Base-by-base conservation (phyloP, 2,329 filamentous ascomycete species). In the Parasarocladium wereldwijsianum region DNA sequence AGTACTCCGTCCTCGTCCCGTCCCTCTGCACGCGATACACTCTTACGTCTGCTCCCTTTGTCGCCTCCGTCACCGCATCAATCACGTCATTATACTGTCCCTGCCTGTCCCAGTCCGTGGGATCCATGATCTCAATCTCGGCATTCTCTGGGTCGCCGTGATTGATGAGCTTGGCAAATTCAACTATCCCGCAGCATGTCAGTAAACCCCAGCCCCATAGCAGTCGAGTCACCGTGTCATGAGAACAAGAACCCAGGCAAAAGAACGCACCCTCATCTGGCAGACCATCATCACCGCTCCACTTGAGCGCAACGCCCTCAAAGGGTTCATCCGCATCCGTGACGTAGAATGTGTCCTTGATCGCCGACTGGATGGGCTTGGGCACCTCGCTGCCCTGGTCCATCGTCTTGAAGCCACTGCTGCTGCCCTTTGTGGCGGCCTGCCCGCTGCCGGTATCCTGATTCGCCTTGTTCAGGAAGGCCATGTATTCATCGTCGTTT, bases 301-400 rank as follows among this genome's bases (percentile, higher is more conserved):
- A 82, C 39, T 61, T 64, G 40, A 93, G 50, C 31, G 67, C 71
- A 5, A 93, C 81, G 4, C 74, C 71, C 49, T 80, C 73, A 52
- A 93, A 93, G 4, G 78, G 76, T 60, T 92, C 83, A 49, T 93
- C 85, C 17, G 82, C 73, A 35, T 93, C 86, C 37, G 78, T 90
- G 11, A 70, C 53, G 51, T 90, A 93, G 46, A 77, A 75, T 24
- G 63, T 66, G 29, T 65, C 56, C 29, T 63, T 58, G 32, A 55
- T 55, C 6, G 57, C 61, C 23, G 56, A 50, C 32, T 56, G 52
- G 31, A 86, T 61, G 4, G 56, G 53, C 29, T 58, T 52, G 6
- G 85, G 82, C 31, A 85, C 64, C 35, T 64, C 51, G 30, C 66
- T 61, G 38, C 66, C 62, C 36, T 60, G 43, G 41, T 72, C 67